These are phyloP conservation scores for Coemansia aciculifera DNA, from an alignment of 192 early-diverging fungal genomes.

Conservation along the genomic window DNA sequence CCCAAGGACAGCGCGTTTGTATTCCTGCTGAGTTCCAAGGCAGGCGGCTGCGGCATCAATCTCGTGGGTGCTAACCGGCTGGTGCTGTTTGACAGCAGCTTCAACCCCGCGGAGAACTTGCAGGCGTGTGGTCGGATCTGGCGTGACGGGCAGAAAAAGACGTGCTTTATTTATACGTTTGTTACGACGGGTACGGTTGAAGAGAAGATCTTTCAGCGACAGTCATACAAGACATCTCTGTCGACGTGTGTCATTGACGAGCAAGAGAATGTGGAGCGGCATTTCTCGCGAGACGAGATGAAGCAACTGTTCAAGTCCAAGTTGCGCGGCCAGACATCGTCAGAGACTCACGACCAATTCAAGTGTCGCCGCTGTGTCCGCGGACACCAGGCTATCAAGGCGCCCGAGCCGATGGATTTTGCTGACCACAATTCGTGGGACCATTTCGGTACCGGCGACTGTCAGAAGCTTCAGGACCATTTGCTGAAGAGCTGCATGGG, in stretches of 20 bases:
- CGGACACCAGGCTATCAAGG: slow-evolving; percentile 75
- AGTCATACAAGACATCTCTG: slow-evolving; percentile 81
- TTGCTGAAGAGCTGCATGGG: slow-evolving; percentile 64
- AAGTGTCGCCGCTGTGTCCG: slow-evolving; percentile 89
- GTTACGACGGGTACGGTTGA: slow-evolving; percentile 98
- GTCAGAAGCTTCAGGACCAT: slow-evolving; percentile 61
- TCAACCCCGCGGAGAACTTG: slow-evolving; percentile 95
- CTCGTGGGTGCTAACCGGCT: slow-evolving; percentile 97
- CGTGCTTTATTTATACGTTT: slow-evolving; percentile 96
- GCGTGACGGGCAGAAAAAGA: slow-evolving; percentile 82
- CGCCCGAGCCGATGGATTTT: slow-evolving; percentile 66
- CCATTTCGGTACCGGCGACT: slow-evolving; percentile 63
- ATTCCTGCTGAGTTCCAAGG: slow-evolving; percentile 95
- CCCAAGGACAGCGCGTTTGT: slow-evolving; percentile 84
- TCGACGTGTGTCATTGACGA: slow-evolving; percentile 95
- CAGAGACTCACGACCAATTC: slow-evolving; percentile 97
- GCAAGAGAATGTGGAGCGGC: slow-evolving; percentile 86
- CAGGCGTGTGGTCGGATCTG: slow-evolving; percentile 90
- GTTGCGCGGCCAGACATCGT: slow-evolving; percentile 55
- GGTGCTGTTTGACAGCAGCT: slow-evolving; percentile 87
- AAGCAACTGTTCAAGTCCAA: slow-evolving; percentile 88
- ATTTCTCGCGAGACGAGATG: slow-evolving; percentile 89
- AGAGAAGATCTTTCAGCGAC: slow-evolving; percentile 98
- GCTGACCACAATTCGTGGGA: slow-evolving; percentile 83
- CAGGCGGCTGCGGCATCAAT: slow-evolving; percentile 98